Conservation (phyloP, 192 early-diverging fungal genomes). For the Phlyctochytrium bullatum region DNA sequence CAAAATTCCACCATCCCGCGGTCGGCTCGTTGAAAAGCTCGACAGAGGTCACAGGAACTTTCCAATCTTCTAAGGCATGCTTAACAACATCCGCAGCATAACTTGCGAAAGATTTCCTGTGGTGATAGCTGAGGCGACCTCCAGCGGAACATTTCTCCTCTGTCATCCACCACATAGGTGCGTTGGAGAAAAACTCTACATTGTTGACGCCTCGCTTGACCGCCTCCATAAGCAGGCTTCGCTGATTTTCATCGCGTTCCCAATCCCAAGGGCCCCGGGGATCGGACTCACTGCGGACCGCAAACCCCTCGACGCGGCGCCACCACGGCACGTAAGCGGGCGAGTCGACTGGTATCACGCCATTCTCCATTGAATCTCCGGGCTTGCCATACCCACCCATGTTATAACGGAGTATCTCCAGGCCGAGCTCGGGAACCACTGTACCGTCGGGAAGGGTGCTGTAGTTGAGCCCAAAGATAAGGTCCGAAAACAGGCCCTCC, state of each 20-base stretch:
- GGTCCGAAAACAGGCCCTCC: slow-evolving; percentile 20
- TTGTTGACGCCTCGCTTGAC: neutral
- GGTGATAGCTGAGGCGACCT: neutral
- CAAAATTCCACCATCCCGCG: slow-evolving; percentile 15
- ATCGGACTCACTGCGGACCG: neutral
- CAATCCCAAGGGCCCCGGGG: slow-evolving; percentile 22
- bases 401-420: slow-evolving; percentile 29
- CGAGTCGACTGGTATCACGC: neutral
- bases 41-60: slow-evolving; percentile 15
- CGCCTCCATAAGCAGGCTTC: slow-evolving; percentile 24
- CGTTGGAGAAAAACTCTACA: slow-evolving; percentile 29
- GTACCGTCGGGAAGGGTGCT: neutral
- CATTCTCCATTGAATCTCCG: slow-evolving; percentile 10
- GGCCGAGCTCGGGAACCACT: slow-evolving; percentile 6
- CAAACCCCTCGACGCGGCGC: neutral
- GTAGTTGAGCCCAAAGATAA: slow-evolving; percentile 22
- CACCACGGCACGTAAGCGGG: neutral
- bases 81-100: slow-evolving; percentile 19
- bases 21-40: slow-evolving; percentile 26
- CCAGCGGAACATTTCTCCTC: slow-evolving; percentile 16
- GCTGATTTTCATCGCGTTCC: slow-evolving; percentile 17
- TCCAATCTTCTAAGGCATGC: slow-evolving; percentile 16
- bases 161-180: slow-evolving; percentile 37
- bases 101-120: neutral
- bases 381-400: slow-evolving; percentile 20